Evolutionary conservation across 139 green algal genomes (phyloP), one percentile per base, ranked within the genome.

Genomic region (Closterium sp.): DNA sequence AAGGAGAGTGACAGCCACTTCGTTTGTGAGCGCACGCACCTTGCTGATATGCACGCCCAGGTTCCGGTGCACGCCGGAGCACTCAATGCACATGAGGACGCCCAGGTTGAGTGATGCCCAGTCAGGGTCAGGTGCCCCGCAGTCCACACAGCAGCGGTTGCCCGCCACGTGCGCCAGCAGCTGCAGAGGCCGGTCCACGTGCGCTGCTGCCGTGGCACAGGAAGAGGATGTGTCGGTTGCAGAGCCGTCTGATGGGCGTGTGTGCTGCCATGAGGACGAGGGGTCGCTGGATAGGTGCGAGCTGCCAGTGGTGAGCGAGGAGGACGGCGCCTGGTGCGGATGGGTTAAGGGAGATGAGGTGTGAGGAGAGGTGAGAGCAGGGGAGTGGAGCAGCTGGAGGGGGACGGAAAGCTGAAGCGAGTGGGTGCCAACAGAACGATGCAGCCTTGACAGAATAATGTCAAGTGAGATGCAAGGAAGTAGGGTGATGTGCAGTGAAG

Each of bases 71-170:
- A 98, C 94, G 19, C 97, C 97, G 6, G 94, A 97, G 95, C 97
- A 99, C 92, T 98, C 95, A 34, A 99, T 99, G 94, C 98, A 99
- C 87, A 98, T 92, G 22, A 98, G 92, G 31, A 98, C 93, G 31
- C 97, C 97, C 21, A 99, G 94, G 94, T 99, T 98, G 30, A 99
- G 92, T 0, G 93, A 97, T 29, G 97, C 97, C 98, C 98, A 99
- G 87, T 98, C 97, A 1, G 98, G 98, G 70, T 97, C 95, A 0
- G 92, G 29, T 0, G 96, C 94, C 5, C 96, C 96, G 93, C 97
- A 99, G 95, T 99, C 97, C 21, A 94, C 96, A 91, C 97, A 99
- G 7, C 32, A 28, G 1, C 42, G 70, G 94, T 99, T 99, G 86
- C 97, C 97, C 3, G 94, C 91, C 89, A 97, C 94, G 13, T 30